A percentile compares a stretch with the other conserved stretches of the same genome.
Conservation (phyloP, 176 grass and related monocot species). For the Coix lacrymajobi region DNA sequence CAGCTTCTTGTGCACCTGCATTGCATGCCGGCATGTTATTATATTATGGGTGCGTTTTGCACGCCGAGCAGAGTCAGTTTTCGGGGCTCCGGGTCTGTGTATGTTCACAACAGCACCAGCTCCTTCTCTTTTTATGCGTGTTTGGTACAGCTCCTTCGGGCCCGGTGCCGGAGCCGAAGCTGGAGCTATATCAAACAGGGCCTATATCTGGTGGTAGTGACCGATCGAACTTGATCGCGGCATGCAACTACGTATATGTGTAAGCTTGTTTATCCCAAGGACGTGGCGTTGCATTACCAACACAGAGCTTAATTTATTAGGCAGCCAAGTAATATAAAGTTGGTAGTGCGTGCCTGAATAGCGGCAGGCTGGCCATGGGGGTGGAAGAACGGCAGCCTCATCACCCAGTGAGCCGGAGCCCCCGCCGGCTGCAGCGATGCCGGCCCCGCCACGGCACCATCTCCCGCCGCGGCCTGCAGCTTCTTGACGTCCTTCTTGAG, state of each 20-base stretch:
- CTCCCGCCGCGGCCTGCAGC: conserved; percentile 32
- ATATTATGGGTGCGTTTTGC: too few species aligned
- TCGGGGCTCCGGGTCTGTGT: too few species aligned
- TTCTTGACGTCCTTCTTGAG: conserved; percentile 91
- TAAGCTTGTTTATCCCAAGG: not conserved
- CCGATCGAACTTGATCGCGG: too few species aligned
- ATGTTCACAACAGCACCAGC: too few species aligned
- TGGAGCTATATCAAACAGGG: too few species aligned
- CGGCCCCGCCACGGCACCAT: not conserved
- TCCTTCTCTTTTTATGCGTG: too few species aligned
- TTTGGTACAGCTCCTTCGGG: too few species aligned
- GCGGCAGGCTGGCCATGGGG: conserved; percentile 37
- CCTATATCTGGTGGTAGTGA: too few species aligned
- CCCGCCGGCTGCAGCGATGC: not conserved
- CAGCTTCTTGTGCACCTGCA: conserved; percentile 74
- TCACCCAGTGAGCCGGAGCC: conserved; percentile 35
- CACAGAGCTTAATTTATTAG: not conserved
- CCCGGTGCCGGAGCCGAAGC: too few species aligned
- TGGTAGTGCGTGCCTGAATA: conserved; percentile 64
- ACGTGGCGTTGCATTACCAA: not conserved
- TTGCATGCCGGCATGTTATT: conserved; percentile 10
- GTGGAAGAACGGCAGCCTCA: conserved; percentile 61
- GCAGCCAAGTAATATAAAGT: not conserved
- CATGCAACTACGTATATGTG: too few species aligned
- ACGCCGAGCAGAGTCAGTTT: too few species aligned